These are phyloP conservation scores for Chiua virens DNA, from an alignment of 768 basidiomycete species.

Conservation along the genomic window DNA sequence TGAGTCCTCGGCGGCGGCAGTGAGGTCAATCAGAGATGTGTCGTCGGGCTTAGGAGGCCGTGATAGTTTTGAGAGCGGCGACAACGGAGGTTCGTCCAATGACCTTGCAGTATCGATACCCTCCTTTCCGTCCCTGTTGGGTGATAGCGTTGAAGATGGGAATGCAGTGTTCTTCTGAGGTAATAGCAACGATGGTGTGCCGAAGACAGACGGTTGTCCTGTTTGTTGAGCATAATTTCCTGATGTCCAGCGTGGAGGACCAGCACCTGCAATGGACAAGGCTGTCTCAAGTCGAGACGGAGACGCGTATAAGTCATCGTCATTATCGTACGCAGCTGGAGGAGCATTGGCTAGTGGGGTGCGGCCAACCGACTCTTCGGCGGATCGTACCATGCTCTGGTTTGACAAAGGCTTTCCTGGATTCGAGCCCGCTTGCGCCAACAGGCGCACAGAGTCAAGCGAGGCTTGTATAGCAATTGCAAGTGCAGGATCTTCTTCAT, in stretches of 20 bases:
- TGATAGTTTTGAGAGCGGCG: slow-evolving; percentile 1
- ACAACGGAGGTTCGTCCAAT: slow-evolving; percentile 4
- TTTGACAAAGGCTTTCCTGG: slow-evolving; percentile 3
- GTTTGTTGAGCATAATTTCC: slow-evolving; percentile 11
- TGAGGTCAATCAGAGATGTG: background rate
- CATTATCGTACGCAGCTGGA: slow-evolving; percentile 24
- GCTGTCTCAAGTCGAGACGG: slow-evolving; percentile 65
- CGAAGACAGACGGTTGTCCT: slow-evolving; percentile 34
- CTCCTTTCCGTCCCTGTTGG: background rate
- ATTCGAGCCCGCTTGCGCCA: background rate
- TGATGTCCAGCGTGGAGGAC: slow-evolving; percentile 30
- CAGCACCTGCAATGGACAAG: slow-evolving; percentile 64
- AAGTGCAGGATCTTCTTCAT: slow-evolving; percentile 56
- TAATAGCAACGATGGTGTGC: slow-evolving; percentile 35
- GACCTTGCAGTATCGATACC: background rate
- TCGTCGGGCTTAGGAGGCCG: background rate
- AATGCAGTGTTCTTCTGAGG: slow-evolving; percentile 7
- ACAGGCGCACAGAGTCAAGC: slow-evolving; percentile 35
- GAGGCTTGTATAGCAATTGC: slow-evolving; percentile 65
- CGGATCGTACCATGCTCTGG: slow-evolving; percentile 4
- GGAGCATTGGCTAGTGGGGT: background rate
- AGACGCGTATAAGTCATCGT: slow-evolving; percentile 50
- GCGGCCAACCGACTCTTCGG: background rate
- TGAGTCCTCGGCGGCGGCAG: slow-evolving; percentile 5
- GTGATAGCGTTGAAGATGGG: background rate